phyloP scores from a whole-genome alignment of 1,139 yeast genomes.

The Pichia cactophila region DNA sequence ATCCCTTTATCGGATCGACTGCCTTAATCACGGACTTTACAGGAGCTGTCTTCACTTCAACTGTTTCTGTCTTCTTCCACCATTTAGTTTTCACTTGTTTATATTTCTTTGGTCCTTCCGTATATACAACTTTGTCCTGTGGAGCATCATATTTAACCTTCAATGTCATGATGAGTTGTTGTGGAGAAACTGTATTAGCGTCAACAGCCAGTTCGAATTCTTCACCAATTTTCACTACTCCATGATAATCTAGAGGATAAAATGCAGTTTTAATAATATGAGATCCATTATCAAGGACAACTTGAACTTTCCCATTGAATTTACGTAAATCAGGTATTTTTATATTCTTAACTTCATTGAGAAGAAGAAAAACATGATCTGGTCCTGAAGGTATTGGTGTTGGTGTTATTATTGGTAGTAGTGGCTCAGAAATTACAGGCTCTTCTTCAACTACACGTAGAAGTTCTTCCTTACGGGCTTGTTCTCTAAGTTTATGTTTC shows the following conservation, averaged over 20 bases:
- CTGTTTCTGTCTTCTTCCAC: conserved; percentile 37
- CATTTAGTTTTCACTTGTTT: conserved; percentile 40
- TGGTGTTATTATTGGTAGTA: background rate
- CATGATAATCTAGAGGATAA: conserved; percentile 33
- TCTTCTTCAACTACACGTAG: background rate
- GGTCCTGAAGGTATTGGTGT: background rate
- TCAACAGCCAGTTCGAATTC: conserved; percentile 81
- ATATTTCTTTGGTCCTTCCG: conserved; percentile 16
- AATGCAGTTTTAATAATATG: conserved; percentile 77
- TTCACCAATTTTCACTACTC: conserved; percentile 48
- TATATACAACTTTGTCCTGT: conserved; percentile 40
- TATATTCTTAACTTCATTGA: conserved; percentile 52
- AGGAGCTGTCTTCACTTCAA: conserved; percentile 30
- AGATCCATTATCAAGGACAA: conserved; percentile 82
- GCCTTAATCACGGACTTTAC: background rate
- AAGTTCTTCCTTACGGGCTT: background rate
- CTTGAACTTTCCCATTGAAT: conserved; percentile 56
- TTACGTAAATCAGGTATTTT: conserved; percentile 47
- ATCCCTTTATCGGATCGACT: conserved; percentile 38
- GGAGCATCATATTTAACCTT: conserved; percentile 57
- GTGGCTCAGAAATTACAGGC: conserved; percentile 6
- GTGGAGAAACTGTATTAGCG: conserved; percentile 15
- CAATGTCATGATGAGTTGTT: conserved; percentile 60
- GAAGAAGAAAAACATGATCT: conserved; percentile 42
- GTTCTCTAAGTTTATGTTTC: conserved; percentile 1